Base-by-base conservation (phyloP, 2,329 filamentous ascomycete species). In the Nothophoma quercina region DNA sequence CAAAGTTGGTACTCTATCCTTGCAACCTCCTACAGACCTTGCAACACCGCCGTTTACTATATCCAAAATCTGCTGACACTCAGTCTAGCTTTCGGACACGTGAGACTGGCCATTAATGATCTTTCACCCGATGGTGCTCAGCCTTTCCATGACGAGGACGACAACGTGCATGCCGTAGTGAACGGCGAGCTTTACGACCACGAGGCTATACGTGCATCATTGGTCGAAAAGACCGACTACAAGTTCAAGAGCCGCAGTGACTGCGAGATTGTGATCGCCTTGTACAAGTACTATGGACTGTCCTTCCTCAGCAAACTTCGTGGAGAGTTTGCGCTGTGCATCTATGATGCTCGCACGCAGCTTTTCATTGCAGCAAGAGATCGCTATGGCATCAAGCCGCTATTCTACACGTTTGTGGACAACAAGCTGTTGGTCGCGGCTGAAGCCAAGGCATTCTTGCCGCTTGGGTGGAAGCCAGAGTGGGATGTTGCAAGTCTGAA, bases 161-260 rank as follows among this genome's bases (percentile, higher is more conserved):
- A 29, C 35, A 23, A 40, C 12, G 26, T 85, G n/a, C 81, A 85
- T 63, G 82, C 81, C 2, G 77, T 85, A 15, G 81, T 85, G 16
- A 85, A 84, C 55, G 83, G 83, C 26, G 83, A 85, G 64, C 75
- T 85, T 21, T 85, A 85, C 65, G 79, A 83, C 62, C 72, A 79
- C 51, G 80, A 83, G 39, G 57, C 67, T 4, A 70, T 82, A 10
- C 76, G 80, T 19, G 59, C 58, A 8, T 60, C 74, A 7, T 50
- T 63, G 16, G 48, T 70, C 4, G 69, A 70, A 29, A 64, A 68
- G 18, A 36, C 34, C 5, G 49, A 42, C 12, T 82, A 81, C 64
- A 33, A 61, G 1, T 85, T 84, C 70, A 66, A 68, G 21, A 72
- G 79, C 22, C 62, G 69, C 23, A 78, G 76, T 42, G 82, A 85